Conservation (phyloP, 2,329 filamentous ascomycete species). For the Coniochaeta ligniaria region DNA sequence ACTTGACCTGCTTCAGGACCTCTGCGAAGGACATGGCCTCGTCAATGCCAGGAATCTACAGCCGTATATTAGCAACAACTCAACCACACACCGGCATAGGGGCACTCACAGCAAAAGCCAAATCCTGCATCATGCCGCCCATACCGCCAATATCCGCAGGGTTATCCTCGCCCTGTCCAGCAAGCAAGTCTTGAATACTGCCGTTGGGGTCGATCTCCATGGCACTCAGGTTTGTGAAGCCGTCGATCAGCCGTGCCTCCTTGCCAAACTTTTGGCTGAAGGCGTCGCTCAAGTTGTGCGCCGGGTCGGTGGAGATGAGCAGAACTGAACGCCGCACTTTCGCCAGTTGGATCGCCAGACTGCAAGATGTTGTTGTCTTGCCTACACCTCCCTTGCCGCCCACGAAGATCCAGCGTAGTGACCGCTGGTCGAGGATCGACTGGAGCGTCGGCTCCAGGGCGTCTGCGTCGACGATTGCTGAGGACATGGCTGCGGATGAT, state of each 20-base stretch:
- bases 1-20: conserved; percentile 98
- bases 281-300: conserved; percentile 95
- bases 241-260: conserved; percentile 86
- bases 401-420: conserved; percentile 97
- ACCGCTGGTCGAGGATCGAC: conserved; percentile 89
- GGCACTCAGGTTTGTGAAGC: conserved; percentile 87
- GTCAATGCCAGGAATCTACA: conserved; percentile 94
- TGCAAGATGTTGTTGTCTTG: conserved; percentile 99
- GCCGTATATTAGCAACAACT: neutral
- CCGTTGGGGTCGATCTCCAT: conserved; percentile 99
- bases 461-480: conserved; percentile 51
- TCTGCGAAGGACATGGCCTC: conserved; percentile 99
- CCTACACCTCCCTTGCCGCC: conserved; percentile 97
- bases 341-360: conserved; percentile 93
- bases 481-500: conserved; percentile 23
- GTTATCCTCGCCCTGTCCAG: conserved; percentile 65
- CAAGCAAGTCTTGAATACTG: conserved; percentile 90
- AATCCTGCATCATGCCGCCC: conserved; percentile 97
- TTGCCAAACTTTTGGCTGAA: conserved; percentile 99
- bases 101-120: conserved; percentile 77
- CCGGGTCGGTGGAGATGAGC: conserved; percentile 96
- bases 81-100: neutral
- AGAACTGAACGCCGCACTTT: conserved; percentile 91
- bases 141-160: conserved; percentile 57
- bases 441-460: conserved; percentile 87